A percentile compares a stretch with the other conserved stretches of the same genome.
phyloP scores from a whole-genome alignment of 2,329 filamentous ascomycete species.

The Emmonsiellopsis sp. region DNA sequence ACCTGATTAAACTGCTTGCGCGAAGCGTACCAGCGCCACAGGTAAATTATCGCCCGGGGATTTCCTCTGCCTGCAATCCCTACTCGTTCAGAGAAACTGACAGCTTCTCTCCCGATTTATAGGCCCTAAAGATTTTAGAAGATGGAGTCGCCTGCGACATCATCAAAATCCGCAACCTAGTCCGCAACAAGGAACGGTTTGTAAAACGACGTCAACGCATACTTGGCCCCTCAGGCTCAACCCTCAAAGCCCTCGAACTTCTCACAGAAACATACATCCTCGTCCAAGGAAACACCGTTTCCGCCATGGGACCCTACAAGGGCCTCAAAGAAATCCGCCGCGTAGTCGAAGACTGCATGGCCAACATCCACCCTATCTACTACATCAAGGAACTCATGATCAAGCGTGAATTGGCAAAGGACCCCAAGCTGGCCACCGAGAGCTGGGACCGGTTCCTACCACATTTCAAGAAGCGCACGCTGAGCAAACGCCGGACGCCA shows the following conservation, averaged over 20 bases:
- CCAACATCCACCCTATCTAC: constrained; percentile 81
- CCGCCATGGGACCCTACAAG: constrained; percentile 84
- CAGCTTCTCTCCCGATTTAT: neutral
- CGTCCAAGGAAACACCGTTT: constrained; percentile 93
- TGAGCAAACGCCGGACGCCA: constrained; percentile 74
- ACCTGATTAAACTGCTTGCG: constrained; percentile 86
- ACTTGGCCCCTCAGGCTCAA: constrained; percentile 81
- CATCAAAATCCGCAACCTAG: constrained; percentile 86
- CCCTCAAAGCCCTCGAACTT: constrained; percentile 86
- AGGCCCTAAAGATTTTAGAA: constrained; percentile 83
- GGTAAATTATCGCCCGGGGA: constrained; percentile 14
- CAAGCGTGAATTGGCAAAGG: constrained; percentile 82
- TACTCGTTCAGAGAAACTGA: constrained; percentile 4
- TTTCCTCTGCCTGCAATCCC: neutral
- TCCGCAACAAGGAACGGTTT: constrained; percentile 89
- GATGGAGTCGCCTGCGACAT: constrained; percentile 89
- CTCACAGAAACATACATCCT: constrained; percentile 87
- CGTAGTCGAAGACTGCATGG: constrained; percentile 92
- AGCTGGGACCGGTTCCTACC: constrained; percentile 95
- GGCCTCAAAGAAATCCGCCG: constrained; percentile 85
- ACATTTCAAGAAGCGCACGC: constrained; percentile 89
- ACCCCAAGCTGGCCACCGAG: constrained; percentile 74
- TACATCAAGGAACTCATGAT: constrained; percentile 96
- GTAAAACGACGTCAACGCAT: constrained; percentile 91
- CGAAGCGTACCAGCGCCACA: constrained; percentile 87